Evolutionary conservation across 176 grass and related monocot genomes (phyloP).

Genomic region (Thalia dealbata): DNA sequence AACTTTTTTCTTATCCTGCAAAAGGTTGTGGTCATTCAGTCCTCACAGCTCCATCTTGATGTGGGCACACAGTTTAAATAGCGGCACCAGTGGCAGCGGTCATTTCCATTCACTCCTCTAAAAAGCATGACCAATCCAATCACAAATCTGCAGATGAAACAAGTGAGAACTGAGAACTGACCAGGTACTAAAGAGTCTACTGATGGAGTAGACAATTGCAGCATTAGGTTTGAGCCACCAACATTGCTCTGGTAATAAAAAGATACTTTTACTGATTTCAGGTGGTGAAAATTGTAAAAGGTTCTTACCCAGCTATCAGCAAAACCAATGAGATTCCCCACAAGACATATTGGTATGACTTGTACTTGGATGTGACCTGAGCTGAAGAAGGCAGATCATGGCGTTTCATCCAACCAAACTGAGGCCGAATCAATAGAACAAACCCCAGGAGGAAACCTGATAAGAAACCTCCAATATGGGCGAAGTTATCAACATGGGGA

Average conservation of each 20-base stretch:
- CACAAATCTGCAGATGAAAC: constrained; percentile 40
- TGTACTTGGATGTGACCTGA: constrained; percentile 81
- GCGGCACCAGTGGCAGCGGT: constrained; percentile 87
- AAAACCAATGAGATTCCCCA: constrained; percentile 67
- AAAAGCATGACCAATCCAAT: constrained; percentile 81
- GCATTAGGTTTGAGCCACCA: no score
- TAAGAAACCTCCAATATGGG: constrained; percentile 67
- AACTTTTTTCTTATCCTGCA: not conserved
- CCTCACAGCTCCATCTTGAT: constrained; percentile 77
- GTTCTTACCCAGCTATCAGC: constrained; percentile 60
- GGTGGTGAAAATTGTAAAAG: no score
- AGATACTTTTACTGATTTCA: not conserved
- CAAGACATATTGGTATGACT: constrained; percentile 72
- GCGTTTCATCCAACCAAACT: constrained; percentile 86
- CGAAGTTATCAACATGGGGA: constrained; percentile 70
- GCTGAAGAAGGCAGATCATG: constrained; percentile 58
- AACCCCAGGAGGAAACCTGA: constrained; percentile 80
- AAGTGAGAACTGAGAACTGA: constrained; percentile 13
- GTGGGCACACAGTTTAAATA: constrained; percentile 88
- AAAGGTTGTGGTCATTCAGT: not conserved
- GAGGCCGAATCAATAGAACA: constrained; percentile 66
- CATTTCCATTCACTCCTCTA: constrained; percentile 73
- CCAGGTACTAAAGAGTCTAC: not conserved
- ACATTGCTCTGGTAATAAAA: no score
- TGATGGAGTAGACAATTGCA: no score